Evolutionary conservation across 2,329 filamentous ascomycete genomes (phyloP), one percentile per base, ranked within the genome.

Genomic region (Zarea fungicola): DNA sequence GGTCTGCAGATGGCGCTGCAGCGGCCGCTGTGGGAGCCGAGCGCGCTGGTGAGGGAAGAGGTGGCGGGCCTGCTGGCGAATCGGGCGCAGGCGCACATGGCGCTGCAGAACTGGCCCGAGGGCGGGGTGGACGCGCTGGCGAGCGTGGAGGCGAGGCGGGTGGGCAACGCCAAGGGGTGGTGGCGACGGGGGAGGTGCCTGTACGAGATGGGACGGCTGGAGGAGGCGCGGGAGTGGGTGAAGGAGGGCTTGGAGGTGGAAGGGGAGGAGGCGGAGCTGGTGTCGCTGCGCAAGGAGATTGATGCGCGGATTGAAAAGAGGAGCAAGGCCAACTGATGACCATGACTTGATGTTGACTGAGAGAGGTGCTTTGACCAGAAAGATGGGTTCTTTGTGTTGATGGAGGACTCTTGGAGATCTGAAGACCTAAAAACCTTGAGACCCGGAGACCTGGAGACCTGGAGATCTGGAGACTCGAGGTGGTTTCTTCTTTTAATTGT

Each of bases 131-230:
- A 99, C 68, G 91, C 90, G 4, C 86, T 95, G 72, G 80, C 83
- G 25, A 93, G 88, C 64, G 85, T 96, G 36, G 91, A 96, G 74
- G 84, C 89, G 54, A 91, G 92, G 76, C 80, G 83, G 56, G 78
- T 85, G 35, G 90, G 86, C 32, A 97, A 99, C 66, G 83, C 88
- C 1, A 97, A 97, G 80, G 91, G 84, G 0, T 97, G 92, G 89
- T 96, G 89, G 85, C 77, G 93, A 53, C 76, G 88, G 53, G 93
- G 88, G 9, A 83, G 83, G 71, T 95, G 89, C 63, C 68, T 97
- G 62, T 70, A 85, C 56, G 93, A 99, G 80, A 97, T 97, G 93
- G 86, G 87, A 1, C 70, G 92, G 52, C 70, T 88, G 61, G 83
- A 87, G 48, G 92, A 97, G 79, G 90, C 91, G 1, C 75, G 75